Conservation (phyloP, 495 filamentous ascomycete species). For the Aspergillus coremiiformis region DNA sequence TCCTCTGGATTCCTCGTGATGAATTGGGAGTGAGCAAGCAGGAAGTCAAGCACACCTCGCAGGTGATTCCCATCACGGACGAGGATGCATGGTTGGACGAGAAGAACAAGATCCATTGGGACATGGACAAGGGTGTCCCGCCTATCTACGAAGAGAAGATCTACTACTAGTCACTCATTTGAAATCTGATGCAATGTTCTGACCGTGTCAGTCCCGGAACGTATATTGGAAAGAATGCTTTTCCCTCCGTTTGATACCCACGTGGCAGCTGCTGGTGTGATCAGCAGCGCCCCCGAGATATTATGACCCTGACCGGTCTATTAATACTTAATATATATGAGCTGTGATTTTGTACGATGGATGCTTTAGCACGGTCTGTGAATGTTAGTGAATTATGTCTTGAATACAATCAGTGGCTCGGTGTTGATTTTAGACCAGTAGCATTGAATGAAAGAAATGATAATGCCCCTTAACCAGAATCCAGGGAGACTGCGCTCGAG, state of each 20-base stretch:
- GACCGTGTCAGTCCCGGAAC: not conserved
- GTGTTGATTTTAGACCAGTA: too few species aligned
- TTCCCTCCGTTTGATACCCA: not conserved
- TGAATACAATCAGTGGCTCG: not conserved
- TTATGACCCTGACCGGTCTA: not conserved
- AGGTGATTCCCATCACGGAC: conserved; percentile 73
- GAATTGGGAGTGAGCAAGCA: conserved; percentile 65
- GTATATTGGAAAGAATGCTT: not conserved
- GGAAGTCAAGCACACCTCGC: conserved; percentile 64
- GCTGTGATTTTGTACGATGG: not conserved
- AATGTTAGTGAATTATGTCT: not conserved
- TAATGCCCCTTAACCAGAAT: too few species aligned
- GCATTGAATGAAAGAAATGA: too few species aligned
- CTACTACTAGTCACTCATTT: conserved; percentile 10
- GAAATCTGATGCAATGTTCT: not conserved
- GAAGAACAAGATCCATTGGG: conserved; percentile 73
- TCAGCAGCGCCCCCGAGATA: not conserved
- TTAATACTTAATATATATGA: not conserved
- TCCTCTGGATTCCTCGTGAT: conserved; percentile 83
- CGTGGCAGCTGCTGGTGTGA: not conserved
- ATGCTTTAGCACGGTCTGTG: not conserved
- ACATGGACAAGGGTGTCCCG: conserved; percentile 59
- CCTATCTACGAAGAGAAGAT: conserved; percentile 74
- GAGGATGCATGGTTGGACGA: conserved; percentile 75
- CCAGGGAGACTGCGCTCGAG: too few species aligned